Base-by-base conservation (phyloP, 495 filamentous ascomycete genomes). In the Penicillium paxilli region DNA sequence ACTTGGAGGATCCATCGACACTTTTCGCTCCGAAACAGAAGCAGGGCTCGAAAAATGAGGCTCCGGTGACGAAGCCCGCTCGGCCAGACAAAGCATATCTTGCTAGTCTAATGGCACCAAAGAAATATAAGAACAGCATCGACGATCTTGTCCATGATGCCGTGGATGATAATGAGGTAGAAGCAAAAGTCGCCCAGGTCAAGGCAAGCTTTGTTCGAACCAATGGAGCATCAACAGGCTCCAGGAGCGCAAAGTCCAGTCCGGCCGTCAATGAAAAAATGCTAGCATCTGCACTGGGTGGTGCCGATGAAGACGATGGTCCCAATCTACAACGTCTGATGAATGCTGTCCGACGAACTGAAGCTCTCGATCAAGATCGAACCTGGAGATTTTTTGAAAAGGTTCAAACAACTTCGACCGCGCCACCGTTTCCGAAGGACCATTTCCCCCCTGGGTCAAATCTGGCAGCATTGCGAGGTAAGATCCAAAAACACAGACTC, bases 291-390 rank as follows among this genome's bases (percentile, higher is more conserved):
- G 72, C 71, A 1, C 62, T 86, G 20, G 55, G 73, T 10, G 75
- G 79, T n/a, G 11, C 25, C 19, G 67, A 78, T 3, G 79, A 83
- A 44, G 80, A 84, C 48, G 57, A 54, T 17, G 83, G 80, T 24
- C 69, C 76, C 21, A 79, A 71, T 6, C 67, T 80, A 3, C 72
- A 74, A 44, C 87, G 84, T 65, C 68, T 94, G 7, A 71, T 87
- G 30, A 78, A 81, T 48, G 91, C 91, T 30, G 80, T 95, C 28
- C 80, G 84, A 57, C 81, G 91, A 57, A 93, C 89, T 8, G 87
- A 92, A 51, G 87, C 87, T 9, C 80, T 84, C 33, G 78, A 81
- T 14, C 60, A 79, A 12, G 78, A 81, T 17, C 82, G 77, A 33
- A 66, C 74, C 16, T 93, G 84, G 80, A 83, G 81, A 45, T 94